These are phyloP conservation scores for Usnea hakonensis DNA, from an alignment of 495 filamentous ascomycete species.

Conservation along the genomic window DNA sequence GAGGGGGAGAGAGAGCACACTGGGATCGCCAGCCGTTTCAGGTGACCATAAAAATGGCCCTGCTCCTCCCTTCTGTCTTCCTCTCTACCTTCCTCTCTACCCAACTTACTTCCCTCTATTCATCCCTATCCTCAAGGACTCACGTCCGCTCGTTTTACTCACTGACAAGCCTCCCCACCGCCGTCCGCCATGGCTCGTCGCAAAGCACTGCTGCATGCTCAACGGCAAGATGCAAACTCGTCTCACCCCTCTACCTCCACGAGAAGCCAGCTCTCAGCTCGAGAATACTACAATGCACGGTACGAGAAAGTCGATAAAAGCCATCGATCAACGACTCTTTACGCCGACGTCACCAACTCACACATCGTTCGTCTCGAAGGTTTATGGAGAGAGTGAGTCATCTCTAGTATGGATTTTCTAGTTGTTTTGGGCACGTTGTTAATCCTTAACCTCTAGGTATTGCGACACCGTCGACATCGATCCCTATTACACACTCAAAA, in stretches of 20 bases:
- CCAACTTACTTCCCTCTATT: no score
- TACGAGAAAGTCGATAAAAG: slow-evolving; percentile 12
- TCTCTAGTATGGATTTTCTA: background rate
- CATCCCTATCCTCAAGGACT: no score
- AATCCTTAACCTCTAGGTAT: slow-evolving; percentile 4
- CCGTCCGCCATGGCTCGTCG: background rate
- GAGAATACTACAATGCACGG: slow-evolving; percentile 10
- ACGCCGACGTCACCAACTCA: slow-evolving; percentile 3
- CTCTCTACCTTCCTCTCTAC: no score
- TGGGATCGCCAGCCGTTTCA: no score
- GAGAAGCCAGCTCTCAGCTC: slow-evolving; percentile 2
- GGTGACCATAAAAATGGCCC: no score
- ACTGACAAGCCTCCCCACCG: no score
- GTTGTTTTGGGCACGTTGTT: background rate
- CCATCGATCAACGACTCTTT: slow-evolving; percentile 9
- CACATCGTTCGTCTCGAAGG: slow-evolving; percentile 6
- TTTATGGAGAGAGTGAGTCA: slow-evolving; percentile 13
- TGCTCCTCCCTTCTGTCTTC: no score
- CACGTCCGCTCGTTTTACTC: no score
- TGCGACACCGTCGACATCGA: no score
- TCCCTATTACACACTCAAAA: slow-evolving; percentile 4
- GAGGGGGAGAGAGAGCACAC: no score
- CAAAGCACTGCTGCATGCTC: background rate
- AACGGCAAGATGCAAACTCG: no score
- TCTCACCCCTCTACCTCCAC: no score